phyloP scores from a whole-genome alignment of 2,329 filamentous ascomycete species.

The Tolypocladium guangdongense region DNA sequence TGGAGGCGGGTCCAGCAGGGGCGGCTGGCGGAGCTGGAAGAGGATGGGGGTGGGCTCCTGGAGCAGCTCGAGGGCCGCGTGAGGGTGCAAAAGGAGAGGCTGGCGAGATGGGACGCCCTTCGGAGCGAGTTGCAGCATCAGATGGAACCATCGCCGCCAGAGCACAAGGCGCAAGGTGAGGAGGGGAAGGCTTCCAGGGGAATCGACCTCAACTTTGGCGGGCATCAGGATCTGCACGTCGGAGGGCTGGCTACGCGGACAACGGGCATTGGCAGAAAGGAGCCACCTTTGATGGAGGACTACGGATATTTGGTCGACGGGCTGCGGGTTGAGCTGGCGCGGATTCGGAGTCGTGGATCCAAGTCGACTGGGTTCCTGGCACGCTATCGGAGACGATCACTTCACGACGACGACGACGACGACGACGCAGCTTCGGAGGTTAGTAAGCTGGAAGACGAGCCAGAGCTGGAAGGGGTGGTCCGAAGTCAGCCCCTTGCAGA shows the following conservation, averaged over 20 bases:
- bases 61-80: constrained; percentile 63
- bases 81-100: constrained; percentile 51
- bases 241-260: constrained; percentile 18
- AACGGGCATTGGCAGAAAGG: constrained; percentile 12
- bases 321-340: constrained; percentile 29
- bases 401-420: background rate
- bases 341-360: constrained; percentile 11
- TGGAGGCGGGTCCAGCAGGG: constrained; percentile 58
- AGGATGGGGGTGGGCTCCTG: constrained; percentile 42
- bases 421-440: constrained; percentile 31
- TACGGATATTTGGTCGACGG: constrained; percentile 32
- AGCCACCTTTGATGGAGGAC: constrained; percentile 22
- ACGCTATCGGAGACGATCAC: background rate
- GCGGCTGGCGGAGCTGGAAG: constrained; percentile 44
- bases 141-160: constrained; percentile 9
- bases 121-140: constrained; percentile 32
- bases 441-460: constrained; percentile 42
- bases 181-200: constrained; percentile 21
- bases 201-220: constrained; percentile 43
- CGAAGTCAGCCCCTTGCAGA: constrained; percentile 10
- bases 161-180: constrained; percentile 10
- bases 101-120: constrained; percentile 67
- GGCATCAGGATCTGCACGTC: constrained; percentile 37
- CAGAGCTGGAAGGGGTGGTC: constrained; percentile 5
- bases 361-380: constrained; percentile 10